A percentile compares a stretch with the other conserved stretches of the same genome.
Evolutionary conservation across 2,329 filamentous ascomycete species (phyloP).

Genomic region (Stromatinia cepivora): DNA sequence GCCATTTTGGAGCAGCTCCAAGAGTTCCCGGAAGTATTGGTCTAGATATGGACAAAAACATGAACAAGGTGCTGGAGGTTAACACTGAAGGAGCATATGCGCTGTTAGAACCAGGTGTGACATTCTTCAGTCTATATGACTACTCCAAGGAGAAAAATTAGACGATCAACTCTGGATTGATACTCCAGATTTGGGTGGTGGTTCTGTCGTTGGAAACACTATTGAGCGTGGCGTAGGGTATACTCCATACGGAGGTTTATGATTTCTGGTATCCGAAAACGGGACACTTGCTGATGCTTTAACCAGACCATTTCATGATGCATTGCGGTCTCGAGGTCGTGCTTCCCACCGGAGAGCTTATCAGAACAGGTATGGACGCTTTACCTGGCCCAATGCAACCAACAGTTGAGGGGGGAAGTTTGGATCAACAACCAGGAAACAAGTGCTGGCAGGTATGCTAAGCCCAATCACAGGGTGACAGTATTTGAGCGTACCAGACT

Average conservation of each 20-base stretch:
- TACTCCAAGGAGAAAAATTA: slow-evolving; percentile 48
- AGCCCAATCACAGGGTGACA: not conserved
- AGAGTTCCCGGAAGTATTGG: slow-evolving; percentile 53
- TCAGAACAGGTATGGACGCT: slow-evolving; percentile 52
- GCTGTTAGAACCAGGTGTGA: slow-evolving; percentile 57
- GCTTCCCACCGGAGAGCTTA: slow-evolving; percentile 47
- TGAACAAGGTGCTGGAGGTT: slow-evolving; percentile 55
- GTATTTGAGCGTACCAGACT: not conserved
- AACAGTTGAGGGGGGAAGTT: slow-evolving; percentile 13
- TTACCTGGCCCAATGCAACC: slow-evolving; percentile 33
- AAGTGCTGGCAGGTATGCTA: slow-evolving; percentile 41
- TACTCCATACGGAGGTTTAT: slow-evolving; percentile 46
- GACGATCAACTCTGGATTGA: slow-evolving; percentile 47
- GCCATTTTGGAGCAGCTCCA: slow-evolving; percentile 51
- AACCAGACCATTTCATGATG: slow-evolving; percentile 42
- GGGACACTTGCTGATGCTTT: slow-evolving; percentile 31
- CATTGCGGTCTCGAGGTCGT: slow-evolving; percentile 49
- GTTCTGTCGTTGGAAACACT: slow-evolving; percentile 50
- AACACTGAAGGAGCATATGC: slow-evolving; percentile 51
- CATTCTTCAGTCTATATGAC: slow-evolving; percentile 53
- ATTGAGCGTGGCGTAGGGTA: slow-evolving; percentile 50
- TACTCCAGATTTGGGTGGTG: slow-evolving; percentile 43
- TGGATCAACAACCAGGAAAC: slow-evolving; percentile 42
- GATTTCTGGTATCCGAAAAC: not conserved
- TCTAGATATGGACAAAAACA: slow-evolving; percentile 53